A percentile compares a stretch with the other conserved stretches of the same genome.
Conservation (phyloP, 371 early-diverging fungal genomes). For the Fennellomyces sp. region DNA sequence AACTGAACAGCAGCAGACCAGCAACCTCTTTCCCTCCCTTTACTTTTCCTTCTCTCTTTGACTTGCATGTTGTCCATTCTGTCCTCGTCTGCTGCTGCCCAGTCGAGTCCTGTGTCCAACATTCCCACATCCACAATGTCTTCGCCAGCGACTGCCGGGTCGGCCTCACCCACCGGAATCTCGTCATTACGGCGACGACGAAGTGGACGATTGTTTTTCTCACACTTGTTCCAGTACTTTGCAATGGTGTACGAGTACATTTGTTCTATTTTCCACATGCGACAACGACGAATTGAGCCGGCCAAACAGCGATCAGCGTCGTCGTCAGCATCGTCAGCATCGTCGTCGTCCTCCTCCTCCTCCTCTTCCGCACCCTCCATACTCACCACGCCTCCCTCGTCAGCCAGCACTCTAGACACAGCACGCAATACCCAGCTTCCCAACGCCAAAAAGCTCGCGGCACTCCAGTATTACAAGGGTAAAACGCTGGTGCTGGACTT, state of each 20-base stretch:
- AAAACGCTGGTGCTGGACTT: constrained; percentile 96
- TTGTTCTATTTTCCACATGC: constrained; percentile 19
- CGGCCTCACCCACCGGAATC: constrained; percentile 9
- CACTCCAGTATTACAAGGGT: constrained; percentile 42
- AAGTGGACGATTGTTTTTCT: constrained; percentile 16
- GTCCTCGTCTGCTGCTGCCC: neutral
- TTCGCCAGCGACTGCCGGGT: neutral
- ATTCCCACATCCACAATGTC: neutral
- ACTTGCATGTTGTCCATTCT: constrained; percentile 6
- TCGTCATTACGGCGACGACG: constrained; percentile 10
- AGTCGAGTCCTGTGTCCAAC: neutral
- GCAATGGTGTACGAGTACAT: constrained; percentile 22
- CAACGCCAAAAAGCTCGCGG: constrained; percentile 3
- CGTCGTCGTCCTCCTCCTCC: neutral
- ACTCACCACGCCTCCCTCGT: too few relatives aligned
- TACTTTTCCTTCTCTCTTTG: neutral
- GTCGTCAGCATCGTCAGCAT: constrained; percentile 4
- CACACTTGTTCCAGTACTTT: constrained; percentile 20
- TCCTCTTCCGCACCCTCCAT: too few relatives aligned
- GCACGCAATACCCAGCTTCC: too few relatives aligned
- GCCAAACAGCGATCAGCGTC: constrained; percentile 1
- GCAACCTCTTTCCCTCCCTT: neutral
- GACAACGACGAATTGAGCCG: constrained; percentile 14
- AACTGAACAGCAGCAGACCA: too few relatives aligned
- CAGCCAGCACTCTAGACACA: too few relatives aligned